Conservation (phyloP, 306 rosid species). For the Sphenostylis stenocarpa region DNA sequence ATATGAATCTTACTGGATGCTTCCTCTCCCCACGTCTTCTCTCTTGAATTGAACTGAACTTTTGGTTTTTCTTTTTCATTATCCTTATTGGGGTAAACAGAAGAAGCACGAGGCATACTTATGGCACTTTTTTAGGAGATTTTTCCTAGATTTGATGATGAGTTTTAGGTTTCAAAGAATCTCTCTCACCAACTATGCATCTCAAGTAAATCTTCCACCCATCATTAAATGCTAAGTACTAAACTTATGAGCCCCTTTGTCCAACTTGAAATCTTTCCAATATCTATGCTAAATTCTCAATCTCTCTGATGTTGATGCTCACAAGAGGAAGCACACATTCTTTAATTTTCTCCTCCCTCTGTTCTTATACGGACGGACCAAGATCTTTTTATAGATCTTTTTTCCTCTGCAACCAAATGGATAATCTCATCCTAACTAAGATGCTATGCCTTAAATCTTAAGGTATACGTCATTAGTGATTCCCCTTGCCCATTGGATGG, state of each 20-base stretch:
- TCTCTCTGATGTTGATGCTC: conserved; percentile 38
- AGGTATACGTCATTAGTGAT: conserved; percentile 50
- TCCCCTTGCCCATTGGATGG: conserved; percentile 25
- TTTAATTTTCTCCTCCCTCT: background rate
- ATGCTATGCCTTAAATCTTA: conserved; percentile 32
- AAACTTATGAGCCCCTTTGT: conserved; percentile 37
- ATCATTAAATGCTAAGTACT: conserved; percentile 52
- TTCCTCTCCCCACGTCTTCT: conserved; percentile 61
- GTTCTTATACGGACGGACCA: background rate
- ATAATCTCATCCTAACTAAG: conserved; percentile 34
- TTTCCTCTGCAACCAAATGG: conserved; percentile 29
- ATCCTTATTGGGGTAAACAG: conserved; percentile 27
- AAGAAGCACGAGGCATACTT: conserved; percentile 65
- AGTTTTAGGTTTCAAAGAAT: conserved; percentile 46
- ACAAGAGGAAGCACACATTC: conserved; percentile 33
- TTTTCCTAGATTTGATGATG: conserved; percentile 58
- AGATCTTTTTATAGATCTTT: conserved; percentile 67
- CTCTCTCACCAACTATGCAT: conserved; percentile 45
- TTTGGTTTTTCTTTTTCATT: background rate
- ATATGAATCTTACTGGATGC: conserved; percentile 63
- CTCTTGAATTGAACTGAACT: background rate
- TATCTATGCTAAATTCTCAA: conserved; percentile 64
- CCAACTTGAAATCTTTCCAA: conserved; percentile 61
- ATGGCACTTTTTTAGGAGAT: conserved; percentile 68
- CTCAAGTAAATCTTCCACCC: conserved; percentile 47